Conservation (phyloP, 768 basidiomycete species). For the Suillus clintonianus region DNA sequence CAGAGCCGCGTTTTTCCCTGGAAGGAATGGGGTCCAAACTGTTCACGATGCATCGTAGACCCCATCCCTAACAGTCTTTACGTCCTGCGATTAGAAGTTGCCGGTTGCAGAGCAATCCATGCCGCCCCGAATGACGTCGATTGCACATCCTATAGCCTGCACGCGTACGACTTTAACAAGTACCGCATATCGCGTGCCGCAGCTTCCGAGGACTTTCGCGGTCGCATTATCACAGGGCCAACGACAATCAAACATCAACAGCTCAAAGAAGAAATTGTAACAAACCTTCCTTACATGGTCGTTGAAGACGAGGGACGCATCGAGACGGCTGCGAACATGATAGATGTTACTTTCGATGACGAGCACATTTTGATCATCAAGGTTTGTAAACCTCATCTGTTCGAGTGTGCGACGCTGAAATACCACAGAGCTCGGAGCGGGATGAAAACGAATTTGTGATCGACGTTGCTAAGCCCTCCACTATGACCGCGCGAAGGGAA, state of each 20-base stretch:
- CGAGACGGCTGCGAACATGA: neutral
- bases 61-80: neutral
- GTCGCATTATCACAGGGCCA: neutral
- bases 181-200: neutral
- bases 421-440: neutral
- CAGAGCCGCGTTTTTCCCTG: neutral
- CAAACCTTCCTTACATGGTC: neutral
- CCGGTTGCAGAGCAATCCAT: neutral
- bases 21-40: neutral
- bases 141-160: neutral
- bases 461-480: neutral
- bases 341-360: conserved; percentile 1
- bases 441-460: conserved; percentile 1
- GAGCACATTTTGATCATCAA: neutral
- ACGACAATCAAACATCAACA: neutral
- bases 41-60: neutral
- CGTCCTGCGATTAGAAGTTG: neutral
- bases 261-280: neutral
- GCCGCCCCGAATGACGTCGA: neutral
- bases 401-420: neutral
- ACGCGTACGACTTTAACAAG: neutral
- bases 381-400: neutral
- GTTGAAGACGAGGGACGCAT: neutral
- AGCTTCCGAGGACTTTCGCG: neutral
- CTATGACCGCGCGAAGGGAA: neutral